Evolutionary conservation across 345 rosid genomes (phyloP), one percentile per base, ranked within the genome.

Genomic region (Erysimum cheiranthoides): DNA sequence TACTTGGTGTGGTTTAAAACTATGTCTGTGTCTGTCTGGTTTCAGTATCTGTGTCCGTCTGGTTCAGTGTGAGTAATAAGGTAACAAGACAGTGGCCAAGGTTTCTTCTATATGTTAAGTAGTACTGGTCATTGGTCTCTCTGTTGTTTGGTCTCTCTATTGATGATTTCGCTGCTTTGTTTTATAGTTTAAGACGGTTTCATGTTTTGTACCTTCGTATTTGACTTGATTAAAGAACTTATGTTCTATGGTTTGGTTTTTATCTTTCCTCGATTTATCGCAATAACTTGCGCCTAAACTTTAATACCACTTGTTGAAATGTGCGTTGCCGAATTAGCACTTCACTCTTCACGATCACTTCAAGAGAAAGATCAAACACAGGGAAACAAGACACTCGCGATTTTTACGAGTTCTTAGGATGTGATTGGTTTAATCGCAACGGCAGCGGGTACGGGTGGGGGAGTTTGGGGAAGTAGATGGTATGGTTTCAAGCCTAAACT

Each of bases 11-110:
- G 25, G 8, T 61, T 74, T 4, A 6, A 36, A 31, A n/a, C 10
- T 36, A 27, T 28, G 14, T 61, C 10, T 35, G 21, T 12, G 9
- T 14, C 32, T 9, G 35, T 21, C 14, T 30, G 35, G 25, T 21
- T 21, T 21, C 25, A 21, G 1, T 21, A 21, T 21, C 25, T 59
- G 63, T 28, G 27, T 18, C 8, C n/a, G 43, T 80, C 36, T 11
- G 10, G 39, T 54, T 38, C 51, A 4, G 47, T 52, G 34, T 12
- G 71, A 3, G 60, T 74, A 74, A 74, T 74, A 74, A 74, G 73
- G 40, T 45, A 47, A 27, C 73, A 36, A 50, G 66, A 28, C 40
- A 43, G 30, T 56, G 70, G 56, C 51, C n/a, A 49, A 61, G 31
- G 47, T 70, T 34, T 21, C 38, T 58, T 43, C 4, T 56, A 17